These are phyloP conservation scores for Fusarium brevicatenulatum DNA, from an alignment of 2,329 filamentous ascomycete genomes.

Conservation along the genomic window DNA sequence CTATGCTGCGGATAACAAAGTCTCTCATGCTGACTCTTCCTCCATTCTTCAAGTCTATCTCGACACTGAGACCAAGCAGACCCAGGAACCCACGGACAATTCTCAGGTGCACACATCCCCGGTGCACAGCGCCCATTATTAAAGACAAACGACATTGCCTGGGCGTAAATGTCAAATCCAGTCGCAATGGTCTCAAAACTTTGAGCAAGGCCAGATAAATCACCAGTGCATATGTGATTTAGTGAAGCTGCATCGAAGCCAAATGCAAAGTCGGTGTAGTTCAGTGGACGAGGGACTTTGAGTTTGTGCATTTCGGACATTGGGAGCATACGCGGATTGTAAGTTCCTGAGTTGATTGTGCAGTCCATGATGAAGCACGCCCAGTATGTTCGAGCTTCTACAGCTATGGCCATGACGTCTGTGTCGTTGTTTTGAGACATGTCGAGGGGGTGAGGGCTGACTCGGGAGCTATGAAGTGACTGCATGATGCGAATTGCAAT, in stretches of 20 bases:
- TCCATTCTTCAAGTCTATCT: conserved; percentile 49
- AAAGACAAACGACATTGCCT: conserved; percentile 54
- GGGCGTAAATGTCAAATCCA: conserved; percentile 57
- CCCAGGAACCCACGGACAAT: conserved; percentile 52
- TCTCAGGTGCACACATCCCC: conserved; percentile 51
- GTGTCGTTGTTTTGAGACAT: conserved; percentile 18
- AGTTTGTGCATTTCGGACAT: conserved; percentile 50
- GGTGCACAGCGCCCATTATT: conserved; percentile 55
- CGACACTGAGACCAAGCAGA: conserved; percentile 50
- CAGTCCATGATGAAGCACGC: conserved; percentile 58
- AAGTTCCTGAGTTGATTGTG: conserved; percentile 55
- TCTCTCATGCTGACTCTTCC: conserved; percentile 48
- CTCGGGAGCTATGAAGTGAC: conserved; percentile 37
- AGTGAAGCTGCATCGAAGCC: conserved; percentile 36
- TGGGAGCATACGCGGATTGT: conserved; percentile 51
- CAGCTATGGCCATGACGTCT: conserved; percentile 36
- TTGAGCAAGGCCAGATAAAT: conserved; percentile 12
- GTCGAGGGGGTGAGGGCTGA: conserved; percentile 31
- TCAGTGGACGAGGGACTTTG: conserved; percentile 46
- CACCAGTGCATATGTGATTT: background rate
- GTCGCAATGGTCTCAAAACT: conserved; percentile 50
- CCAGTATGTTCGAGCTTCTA: conserved; percentile 56
- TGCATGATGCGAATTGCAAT: conserved; percentile 42
- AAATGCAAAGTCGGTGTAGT: conserved; percentile 53
- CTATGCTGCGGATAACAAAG: conserved; percentile 51